phyloP scores from a whole-genome alignment of 1,284 basidiomycete species.

The Rhodofomes roseus region DNA sequence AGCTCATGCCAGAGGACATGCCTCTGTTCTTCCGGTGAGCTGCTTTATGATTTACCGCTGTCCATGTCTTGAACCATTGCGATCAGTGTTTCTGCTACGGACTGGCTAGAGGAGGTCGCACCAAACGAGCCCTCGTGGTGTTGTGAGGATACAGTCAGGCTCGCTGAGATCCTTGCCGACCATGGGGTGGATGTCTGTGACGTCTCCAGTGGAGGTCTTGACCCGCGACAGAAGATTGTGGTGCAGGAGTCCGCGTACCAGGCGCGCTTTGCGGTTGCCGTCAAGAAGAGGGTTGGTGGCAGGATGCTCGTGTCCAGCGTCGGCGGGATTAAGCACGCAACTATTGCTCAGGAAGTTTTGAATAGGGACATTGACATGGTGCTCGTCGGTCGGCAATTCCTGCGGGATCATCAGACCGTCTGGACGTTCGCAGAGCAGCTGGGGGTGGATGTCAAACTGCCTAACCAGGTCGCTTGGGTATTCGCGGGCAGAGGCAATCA shows the following conservation, averaged over 20 bases:
- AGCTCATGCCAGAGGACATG: slow-evolving; percentile 36
- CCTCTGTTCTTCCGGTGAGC: slow-evolving; percentile 53
- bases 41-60: slow-evolving; percentile 17
- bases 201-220: slow-evolving; percentile 45
- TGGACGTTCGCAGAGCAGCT: slow-evolving; percentile 46
- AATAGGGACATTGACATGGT: slow-evolving; percentile 32
- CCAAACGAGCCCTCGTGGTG: slow-evolving; percentile 43
- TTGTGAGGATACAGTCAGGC: slow-evolving; percentile 44
- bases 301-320: slow-evolving; percentile 46
- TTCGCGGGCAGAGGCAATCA: slow-evolving; percentile 25
- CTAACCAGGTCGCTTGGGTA: slow-evolving; percentile 46
- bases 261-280: slow-evolving; percentile 40
- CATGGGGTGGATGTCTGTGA: slow-evolving; percentile 51
- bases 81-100: slow-evolving; percentile 44
- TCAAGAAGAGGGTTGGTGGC: slow-evolving; percentile 35
- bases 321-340: slow-evolving; percentile 51
- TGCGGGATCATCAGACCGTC: slow-evolving; percentile 45
- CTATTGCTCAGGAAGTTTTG: slow-evolving; percentile 48
- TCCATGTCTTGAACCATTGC: slow-evolving; percentile 23
- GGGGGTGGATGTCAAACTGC: slow-evolving; percentile 35
- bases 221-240: slow-evolving; percentile 26
- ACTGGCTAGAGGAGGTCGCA: slow-evolving; percentile 46
- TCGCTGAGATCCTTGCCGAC: slow-evolving; percentile 40
- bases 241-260: slow-evolving; percentile 13
- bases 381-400: slow-evolving; percentile 46